Base-by-base conservation (phyloP, 208 protist genomes). In the Trypanosoma scelopori region DNA sequence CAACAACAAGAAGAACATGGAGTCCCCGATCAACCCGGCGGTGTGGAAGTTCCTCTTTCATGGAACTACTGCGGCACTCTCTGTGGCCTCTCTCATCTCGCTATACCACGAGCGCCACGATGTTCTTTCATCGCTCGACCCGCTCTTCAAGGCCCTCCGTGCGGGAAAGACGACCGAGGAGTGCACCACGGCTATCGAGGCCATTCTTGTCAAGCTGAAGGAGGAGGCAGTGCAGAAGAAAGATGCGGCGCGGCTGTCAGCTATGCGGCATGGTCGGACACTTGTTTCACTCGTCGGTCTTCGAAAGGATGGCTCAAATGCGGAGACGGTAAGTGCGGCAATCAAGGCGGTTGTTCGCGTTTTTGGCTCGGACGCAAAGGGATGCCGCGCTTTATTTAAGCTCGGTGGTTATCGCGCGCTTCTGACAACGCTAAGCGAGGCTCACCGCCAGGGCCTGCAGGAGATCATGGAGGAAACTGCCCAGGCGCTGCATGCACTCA, bases 21-120 rank as follows among this genome's bases (percentile, higher is more conserved):
- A 95, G 70, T 95, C 89, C 12, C 89, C 89, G 0, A 91, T 95
- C 51, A 89, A 91, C 70, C 89, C 85, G 20, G 74, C 55, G 7
- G 70, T 95, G 35, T 89, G 74, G 74, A 74, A 82, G 70, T 74
- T 78, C 53, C 71, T 95, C 51, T 90, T 89, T 65, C 78, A 88
- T 57, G 70, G 74, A n/a, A 60, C 72, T 15, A 41, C 91, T 51
- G 85, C 79, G 57, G 64, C 65, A 12, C 72, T 89, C 32, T 70
- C 80, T 20, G 59, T 64, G 20, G 79, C 74, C 22, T 74, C 78
- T 5, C 72, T 94, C 49, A 81, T 76, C 56, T 92, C 85, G 27
- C 55, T 92, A n/a, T 95, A 91, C 62, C 85, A 89, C 64, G 78
- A 95, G 71, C 79, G 78, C 74, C 79, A 87, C 45, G 69, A 85